Evolutionary conservation across 2,329 filamentous ascomycete genomes (phyloP).

Genomic region (Rutstroemia sp.): DNA sequence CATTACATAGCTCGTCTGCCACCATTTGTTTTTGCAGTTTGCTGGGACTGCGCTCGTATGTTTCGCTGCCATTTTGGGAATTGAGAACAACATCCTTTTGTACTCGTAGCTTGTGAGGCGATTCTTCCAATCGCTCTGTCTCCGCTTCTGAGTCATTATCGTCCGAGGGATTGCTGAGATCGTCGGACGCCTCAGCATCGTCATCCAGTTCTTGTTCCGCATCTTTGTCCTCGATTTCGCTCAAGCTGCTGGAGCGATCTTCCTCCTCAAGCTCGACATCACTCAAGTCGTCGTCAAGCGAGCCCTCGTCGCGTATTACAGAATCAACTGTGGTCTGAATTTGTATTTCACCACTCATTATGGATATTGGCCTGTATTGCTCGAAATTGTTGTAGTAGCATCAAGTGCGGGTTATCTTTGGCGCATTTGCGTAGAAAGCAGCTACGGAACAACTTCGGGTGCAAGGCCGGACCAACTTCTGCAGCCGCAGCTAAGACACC

Average conservation of each 20-base stretch:
- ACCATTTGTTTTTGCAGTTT: conserved; percentile 59
- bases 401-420: not conserved
- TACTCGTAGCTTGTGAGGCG: conserved; percentile 59
- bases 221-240: conserved; percentile 73
- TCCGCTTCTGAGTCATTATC: conserved; percentile 78
- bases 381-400: not conserved
- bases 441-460: too few relatives aligned
- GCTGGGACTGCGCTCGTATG: conserved; percentile 64
- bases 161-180: conserved; percentile 36
- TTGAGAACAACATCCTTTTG: conserved; percentile 54
- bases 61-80: conserved; percentile 44
- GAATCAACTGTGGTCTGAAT: conserved; percentile 20
- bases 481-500: too few relatives aligned
- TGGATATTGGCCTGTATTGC: conserved; percentile 11
- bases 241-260: conserved; percentile 81
- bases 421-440: too few relatives aligned
- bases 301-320: conserved; percentile 21
- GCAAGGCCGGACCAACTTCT: too few relatives aligned
- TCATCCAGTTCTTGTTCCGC: conserved; percentile 56
- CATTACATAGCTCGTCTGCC: conserved; percentile 35
- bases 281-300: conserved; percentile 25
- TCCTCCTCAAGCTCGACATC: conserved; percentile 41
- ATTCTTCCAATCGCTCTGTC: conserved; percentile 86
- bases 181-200: conserved; percentile 37
- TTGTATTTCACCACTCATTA: conserved; percentile 27